A percentile compares a stretch with the other conserved stretches of the same genome.
phyloP scores from a whole-genome alignment of 2,329 filamentous ascomycete species.

The Arthrobotrys pseudoclavata region DNA sequence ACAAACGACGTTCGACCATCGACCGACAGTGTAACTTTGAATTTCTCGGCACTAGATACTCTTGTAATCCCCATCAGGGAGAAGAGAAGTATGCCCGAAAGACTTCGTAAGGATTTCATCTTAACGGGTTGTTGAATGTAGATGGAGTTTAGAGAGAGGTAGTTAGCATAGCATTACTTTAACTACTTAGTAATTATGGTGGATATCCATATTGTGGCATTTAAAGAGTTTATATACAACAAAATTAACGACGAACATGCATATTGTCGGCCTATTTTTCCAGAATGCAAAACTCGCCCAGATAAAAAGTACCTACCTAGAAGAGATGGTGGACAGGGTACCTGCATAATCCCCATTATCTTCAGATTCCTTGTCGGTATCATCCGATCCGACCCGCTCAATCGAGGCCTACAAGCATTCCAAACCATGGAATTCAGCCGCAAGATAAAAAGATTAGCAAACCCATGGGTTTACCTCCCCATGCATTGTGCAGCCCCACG shows the following conservation, averaged over 20 bases:
- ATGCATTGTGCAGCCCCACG: neutral
- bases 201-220: neutral
- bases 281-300: neutral
- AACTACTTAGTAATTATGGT: neutral
- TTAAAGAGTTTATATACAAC: neutral
- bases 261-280: neutral
- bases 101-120: constrained; percentile 9
- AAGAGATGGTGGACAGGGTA: neutral
- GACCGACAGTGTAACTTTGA: constrained; percentile 24
- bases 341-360: neutral
- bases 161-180: neutral
- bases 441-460: neutral
- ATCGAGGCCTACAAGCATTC: neutral
- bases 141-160: neutral
- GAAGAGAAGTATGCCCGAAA: constrained; percentile 10
- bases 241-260: neutral
- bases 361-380: constrained; percentile 23
- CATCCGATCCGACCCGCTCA: constrained; percentile 41
- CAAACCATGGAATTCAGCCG: neutral
- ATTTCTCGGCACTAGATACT: constrained; percentile 9
- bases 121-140: neutral
- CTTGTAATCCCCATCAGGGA: neutral
- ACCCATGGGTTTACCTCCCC: neutral
- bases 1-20: constrained; percentile 64
- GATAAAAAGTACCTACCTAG: neutral